phyloP scores from a whole-genome alignment of 805 yeast genomes.

The Lipomyces starkeyi region DNA sequence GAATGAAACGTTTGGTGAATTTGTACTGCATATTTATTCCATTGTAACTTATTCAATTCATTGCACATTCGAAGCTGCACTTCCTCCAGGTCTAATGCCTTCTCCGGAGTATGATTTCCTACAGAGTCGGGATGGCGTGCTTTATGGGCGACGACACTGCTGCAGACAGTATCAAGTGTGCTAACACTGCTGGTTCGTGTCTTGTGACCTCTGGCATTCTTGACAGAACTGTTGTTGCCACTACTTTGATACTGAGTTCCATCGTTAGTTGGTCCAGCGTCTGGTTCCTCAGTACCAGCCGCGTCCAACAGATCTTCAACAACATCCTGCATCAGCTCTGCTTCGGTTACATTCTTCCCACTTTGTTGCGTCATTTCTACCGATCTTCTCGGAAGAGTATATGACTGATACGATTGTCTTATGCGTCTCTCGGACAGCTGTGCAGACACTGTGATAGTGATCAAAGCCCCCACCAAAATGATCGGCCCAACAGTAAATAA shows the following conservation, averaged over 20 bases:
- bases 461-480: slow-evolving; percentile 16
- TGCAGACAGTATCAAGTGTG: background rate
- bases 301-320: slow-evolving; percentile 34
- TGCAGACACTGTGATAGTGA: slow-evolving; percentile 22
- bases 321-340: slow-evolving; percentile 31
- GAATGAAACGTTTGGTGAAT: slow-evolving; percentile 74
- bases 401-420: background rate
- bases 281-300: slow-evolving; percentile 9
- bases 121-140: slow-evolving; percentile 4
- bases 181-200: background rate
- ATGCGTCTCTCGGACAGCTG: slow-evolving; percentile 25
- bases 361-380: background rate
- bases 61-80: slow-evolving; percentile 17
- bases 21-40: slow-evolving; percentile 80
- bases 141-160: background rate
- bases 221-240: too few species aligned
- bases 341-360: slow-evolving; percentile 19
- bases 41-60: slow-evolving; percentile 61
- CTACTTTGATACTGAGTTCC: background rate
- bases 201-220: background rate
- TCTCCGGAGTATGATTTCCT: background rate
- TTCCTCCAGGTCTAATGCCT: slow-evolving; percentile 8
- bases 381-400: background rate
- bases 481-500: slow-evolving; percentile 35
- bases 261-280: background rate